Evolutionary conservation across 441 rosid species (phyloP).

Genomic region (Erodium chrysanthum): DNA sequence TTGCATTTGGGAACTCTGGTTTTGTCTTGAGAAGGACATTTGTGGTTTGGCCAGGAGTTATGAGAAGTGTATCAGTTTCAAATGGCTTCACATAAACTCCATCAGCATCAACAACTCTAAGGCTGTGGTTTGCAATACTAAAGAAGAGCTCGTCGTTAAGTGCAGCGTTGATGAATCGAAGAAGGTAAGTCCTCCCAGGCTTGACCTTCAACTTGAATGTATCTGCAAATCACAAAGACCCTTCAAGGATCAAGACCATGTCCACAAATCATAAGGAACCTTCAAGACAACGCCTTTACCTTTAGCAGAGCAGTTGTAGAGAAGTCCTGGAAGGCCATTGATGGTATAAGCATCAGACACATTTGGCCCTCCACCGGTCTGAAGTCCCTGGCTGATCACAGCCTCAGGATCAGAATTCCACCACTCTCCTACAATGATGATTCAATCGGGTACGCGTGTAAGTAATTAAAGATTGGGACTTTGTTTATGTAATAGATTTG

Average conservation of each 20-base stretch:
- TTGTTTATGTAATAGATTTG: too few relatives aligned
- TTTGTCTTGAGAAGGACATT: constrained; percentile 43
- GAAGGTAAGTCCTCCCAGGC: constrained; percentile 44
- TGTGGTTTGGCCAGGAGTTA: constrained; percentile 57
- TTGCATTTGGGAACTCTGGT: constrained; percentile 22
- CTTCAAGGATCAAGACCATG: background rate
- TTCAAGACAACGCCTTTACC: constrained; percentile 15
- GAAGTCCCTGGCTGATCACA: constrained; percentile 31
- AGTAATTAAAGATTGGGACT: background rate
- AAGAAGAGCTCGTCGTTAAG: constrained; percentile 43
- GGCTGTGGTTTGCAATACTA: constrained; percentile 43
- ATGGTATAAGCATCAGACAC: constrained; percentile 43
- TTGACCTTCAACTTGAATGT: constrained; percentile 49
- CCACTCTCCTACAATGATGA: constrained; percentile 36
- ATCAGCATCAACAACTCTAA: constrained; percentile 52
- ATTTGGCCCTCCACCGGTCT: constrained; percentile 41
- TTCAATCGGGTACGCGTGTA: too few relatives aligned
- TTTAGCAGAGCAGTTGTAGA: constrained; percentile 46
- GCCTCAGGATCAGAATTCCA: constrained; percentile 43
- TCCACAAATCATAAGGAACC: background rate
- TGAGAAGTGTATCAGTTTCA: constrained; percentile 28
- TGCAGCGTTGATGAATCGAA: constrained; percentile 50
- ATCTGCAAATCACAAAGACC: constrained; percentile 21
- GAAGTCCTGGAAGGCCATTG: constrained; percentile 45
- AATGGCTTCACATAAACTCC: constrained; percentile 50